Evolutionary conservation across 352 stramenopile species (phyloP), one percentile per base, ranked within the genome.

Genomic region (Pythium scleroteichum): DNA sequence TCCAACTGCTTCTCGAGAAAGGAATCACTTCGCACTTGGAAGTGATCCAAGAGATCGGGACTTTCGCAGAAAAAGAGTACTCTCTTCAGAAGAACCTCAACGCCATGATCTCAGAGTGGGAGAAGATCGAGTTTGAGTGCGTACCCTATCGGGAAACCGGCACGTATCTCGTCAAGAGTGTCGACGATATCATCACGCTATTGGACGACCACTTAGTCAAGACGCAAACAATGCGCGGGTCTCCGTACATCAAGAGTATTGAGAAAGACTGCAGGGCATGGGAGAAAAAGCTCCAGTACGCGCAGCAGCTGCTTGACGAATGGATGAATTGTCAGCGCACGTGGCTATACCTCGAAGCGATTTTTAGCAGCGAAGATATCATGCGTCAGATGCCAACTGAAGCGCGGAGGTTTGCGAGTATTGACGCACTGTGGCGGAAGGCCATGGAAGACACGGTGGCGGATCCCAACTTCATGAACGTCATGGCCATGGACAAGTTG

Each of bases 281-380:
- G 88, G 87, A 96, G 52, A 91, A 94, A 50, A 95, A 91, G 53
- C 74, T 97, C 5, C 90, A 96, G 63, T 90, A 94, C 55, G 71
- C 88, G 10, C 89, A 97, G 56, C 81, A 95, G 35, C 68, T 98
- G n/a, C 67, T 98, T 9, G 95, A 98, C 64, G 92, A 97, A 64
- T 98, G 91, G 91, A 96, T 98, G 71, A 82, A 62, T 4, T 98
- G 89, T 53, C 95, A 98, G 72, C 80, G 92, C 26, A 97, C 92
- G 49, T 98, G 95, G 95, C 76, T 98, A 27, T 98, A 98, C 63
- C 79, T 98, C 6, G 93, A 98, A 70, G 92, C 95, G 4, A 98
- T 98, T 48, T 98, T 98, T 64, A 94, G 83, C 54, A 97, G 85
- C 1, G 90, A 98, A 39, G 95, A 98, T 59, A 98, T 98, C 45